These are phyloP conservation scores for Cyclotella choctawhatcheeana DNA, from an alignment of 108 stramenopile species.

Conservation along the genomic window DNA sequence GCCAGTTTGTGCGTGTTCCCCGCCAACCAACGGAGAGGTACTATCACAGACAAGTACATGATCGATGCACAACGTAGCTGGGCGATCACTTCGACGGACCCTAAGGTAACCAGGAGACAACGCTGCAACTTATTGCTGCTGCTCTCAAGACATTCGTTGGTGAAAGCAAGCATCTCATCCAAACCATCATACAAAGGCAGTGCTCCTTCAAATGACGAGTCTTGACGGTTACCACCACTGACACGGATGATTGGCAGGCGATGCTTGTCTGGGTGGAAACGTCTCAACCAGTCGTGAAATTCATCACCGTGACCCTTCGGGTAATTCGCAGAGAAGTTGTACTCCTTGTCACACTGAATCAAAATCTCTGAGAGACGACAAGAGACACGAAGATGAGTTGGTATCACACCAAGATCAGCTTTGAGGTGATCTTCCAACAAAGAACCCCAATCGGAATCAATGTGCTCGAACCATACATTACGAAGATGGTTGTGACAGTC, in stretches of 20 bases:
- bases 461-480: background rate
- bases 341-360: background rate
- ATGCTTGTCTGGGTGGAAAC: background rate
- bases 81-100: background rate
- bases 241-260: background rate
- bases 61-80: background rate
- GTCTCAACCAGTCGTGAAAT: background rate
- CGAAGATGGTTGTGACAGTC: slow-evolving; percentile 3
- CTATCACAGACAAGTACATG: background rate
- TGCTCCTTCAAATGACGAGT: slow-evolving; percentile 4
- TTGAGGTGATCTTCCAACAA: background rate
- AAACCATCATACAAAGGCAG: background rate
- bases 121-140: background rate
- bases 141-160: background rate
- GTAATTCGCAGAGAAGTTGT: background rate
- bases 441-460: background rate
- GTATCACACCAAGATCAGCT: background rate
- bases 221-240: background rate
- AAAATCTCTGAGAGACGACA: background rate
- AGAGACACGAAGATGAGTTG: background rate
- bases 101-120: background rate
- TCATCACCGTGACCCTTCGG: background rate
- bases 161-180: background rate
- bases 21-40: background rate
- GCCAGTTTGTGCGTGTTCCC: slow-evolving; percentile 24